Evolutionary conservation across 176 grass and related monocot genomes (phyloP), one percentile per base, ranked within the genome.

Genomic region (Calamus simplicifolius): DNA sequence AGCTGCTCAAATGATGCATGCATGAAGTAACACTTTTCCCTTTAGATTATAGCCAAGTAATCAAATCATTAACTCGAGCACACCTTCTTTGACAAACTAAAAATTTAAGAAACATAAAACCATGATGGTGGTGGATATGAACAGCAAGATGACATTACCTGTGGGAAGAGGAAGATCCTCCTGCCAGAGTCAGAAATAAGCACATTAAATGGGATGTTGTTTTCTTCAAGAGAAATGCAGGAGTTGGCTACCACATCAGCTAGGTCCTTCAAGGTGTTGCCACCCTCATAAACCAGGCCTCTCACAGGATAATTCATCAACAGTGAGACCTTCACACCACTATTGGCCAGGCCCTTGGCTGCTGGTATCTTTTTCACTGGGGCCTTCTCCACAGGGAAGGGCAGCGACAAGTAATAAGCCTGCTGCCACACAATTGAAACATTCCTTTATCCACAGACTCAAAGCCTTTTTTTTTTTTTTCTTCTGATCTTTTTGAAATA

Each of bases 91-190:
- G 8, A 12, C 35, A 43, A 43, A 12, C 1, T 43, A 6, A 43
- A 43, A 43, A 55, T 19, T 19, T 55, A 10, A 55, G 17, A 18
- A 18, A 55, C 5, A 21, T 19, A 55, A 55, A 18, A 55, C 6
- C 7, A 55, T 19, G 10, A 55, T 5, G 12, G 5, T 12, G 35
- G 35, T 43, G 35, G 35, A 43, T 43, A 43, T 43, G 35, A 43
- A 55, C 53, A 25, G 53, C 53, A 19, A 8, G 21, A 8, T 21
- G n/a, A 55, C 19, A 21, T 21, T 19, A 21, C 17, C 21, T 19
- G 58, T 5, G 57, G 57, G 27, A 59, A 59, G 57, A 59, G 57
- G 27, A 59, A 59, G 23, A 59, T 29, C 27, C 57, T 59, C 57
- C 25, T 16, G 58, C 58, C 58, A 5, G 28, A 60, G 26, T 60